Conservation (phyloP, 257 asterid genomes). For the Petrea volubilis region DNA sequence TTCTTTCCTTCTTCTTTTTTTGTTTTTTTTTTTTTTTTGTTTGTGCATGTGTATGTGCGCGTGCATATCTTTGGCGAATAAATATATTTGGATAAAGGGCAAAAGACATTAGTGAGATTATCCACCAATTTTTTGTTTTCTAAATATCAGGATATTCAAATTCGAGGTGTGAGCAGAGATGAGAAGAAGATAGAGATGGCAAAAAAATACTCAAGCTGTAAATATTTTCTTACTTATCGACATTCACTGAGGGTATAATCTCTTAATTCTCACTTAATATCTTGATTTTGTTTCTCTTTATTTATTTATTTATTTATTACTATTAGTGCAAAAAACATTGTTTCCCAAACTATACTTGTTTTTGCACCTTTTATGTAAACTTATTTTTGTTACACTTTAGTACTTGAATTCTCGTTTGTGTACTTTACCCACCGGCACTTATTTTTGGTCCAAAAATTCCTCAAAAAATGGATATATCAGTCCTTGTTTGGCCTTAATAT, state of each 20-base stretch:
- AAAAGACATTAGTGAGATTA: not conserved
- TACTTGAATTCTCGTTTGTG: too few relatives aligned
- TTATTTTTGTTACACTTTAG: too few relatives aligned
- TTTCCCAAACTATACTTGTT: too few relatives aligned
- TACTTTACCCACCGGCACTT: too few relatives aligned
- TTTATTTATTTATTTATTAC: too few relatives aligned
- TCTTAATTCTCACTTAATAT: not conserved
- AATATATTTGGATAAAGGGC: not conserved
- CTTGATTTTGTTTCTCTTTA: not conserved
- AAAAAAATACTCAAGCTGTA: slow-evolving; percentile 46
- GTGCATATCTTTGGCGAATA: not conserved
- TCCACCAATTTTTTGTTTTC: not conserved
- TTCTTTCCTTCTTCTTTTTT: too few relatives aligned
- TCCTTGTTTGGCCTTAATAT: too few relatives aligned
- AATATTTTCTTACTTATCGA: slow-evolving; percentile 67
- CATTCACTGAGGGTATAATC: slow-evolving; percentile 73
- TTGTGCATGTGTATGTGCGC: not conserved
- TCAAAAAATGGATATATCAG: too few relatives aligned
- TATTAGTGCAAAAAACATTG: too few relatives aligned
- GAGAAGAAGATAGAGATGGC: slow-evolving; percentile 72
- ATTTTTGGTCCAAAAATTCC: too few relatives aligned
- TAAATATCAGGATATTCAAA: slow-evolving; percentile 67
- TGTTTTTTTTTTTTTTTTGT: not conserved
- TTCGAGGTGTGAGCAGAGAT: slow-evolving; percentile 60
- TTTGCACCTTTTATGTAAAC: too few relatives aligned